These are phyloP conservation scores for Lachancea mirantina DNA, from an alignment of 805 yeast species.

Conservation along the genomic window DNA sequence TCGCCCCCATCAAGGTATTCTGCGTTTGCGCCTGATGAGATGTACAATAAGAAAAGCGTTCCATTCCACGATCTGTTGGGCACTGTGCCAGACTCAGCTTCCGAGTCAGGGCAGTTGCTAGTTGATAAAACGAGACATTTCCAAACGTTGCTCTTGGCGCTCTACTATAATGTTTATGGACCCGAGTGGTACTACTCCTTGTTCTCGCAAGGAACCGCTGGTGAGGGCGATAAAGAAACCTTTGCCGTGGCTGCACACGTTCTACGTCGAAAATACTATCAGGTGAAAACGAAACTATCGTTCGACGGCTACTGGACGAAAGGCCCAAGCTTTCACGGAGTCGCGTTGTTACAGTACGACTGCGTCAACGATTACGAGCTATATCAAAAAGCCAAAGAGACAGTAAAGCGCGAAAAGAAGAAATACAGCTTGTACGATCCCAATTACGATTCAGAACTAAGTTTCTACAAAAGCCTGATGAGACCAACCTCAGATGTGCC, in stretches of 20 bases:
- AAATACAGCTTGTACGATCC: slow-evolving; percentile 12
- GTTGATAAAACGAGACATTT: slow-evolving; percentile 54
- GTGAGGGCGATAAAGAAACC: slow-evolving; percentile 78
- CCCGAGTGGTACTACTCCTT: slow-evolving; percentile 61
- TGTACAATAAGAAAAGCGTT: slow-evolving; percentile 18
- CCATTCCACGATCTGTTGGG: slow-evolving; percentile 57
- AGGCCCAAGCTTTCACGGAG: slow-evolving; percentile 25
- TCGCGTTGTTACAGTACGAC: slow-evolving; percentile 43
- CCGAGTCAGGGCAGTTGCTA: slow-evolving; percentile 65
- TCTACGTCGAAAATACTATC: slow-evolving; percentile 43
- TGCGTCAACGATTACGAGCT: slow-evolving; percentile 40
- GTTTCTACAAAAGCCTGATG: slow-evolving; percentile 12
- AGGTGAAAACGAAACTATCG: slow-evolving; percentile 34
- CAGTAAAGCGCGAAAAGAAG: slow-evolving; percentile 4
- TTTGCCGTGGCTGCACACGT: slow-evolving; percentile 61
- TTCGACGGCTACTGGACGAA: slow-evolving; percentile 32
- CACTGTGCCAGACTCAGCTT: slow-evolving; percentile 56
- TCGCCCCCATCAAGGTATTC: slow-evolving; percentile 9
- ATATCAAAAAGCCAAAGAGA: slow-evolving; percentile 2
- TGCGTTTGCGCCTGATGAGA: background rate
- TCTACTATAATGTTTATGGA: slow-evolving; percentile 61
- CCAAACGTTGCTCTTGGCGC: slow-evolving; percentile 48
- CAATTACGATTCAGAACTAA: slow-evolving; percentile 12
- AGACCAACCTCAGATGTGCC: slow-evolving; percentile 9
- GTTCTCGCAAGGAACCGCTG: slow-evolving; percentile 65